phyloP scores from a whole-genome alignment of 1,284 basidiomycete genomes.

The Athelia sp. region DNA sequence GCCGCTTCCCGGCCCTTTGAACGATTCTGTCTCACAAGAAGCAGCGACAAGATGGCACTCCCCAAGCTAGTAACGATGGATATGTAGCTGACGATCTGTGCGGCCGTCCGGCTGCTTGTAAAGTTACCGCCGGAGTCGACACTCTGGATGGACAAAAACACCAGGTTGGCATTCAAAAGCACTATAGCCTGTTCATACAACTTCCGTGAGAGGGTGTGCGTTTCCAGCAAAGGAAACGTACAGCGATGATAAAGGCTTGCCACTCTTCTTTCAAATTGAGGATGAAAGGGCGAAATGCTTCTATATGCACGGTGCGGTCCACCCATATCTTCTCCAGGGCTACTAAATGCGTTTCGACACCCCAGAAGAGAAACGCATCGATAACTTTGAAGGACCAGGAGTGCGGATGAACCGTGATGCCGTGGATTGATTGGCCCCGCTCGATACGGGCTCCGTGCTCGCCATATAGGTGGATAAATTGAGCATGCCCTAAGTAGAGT shows the following conservation, averaged over 20 bases:
- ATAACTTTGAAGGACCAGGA: constrained; percentile 24
- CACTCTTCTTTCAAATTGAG: constrained; percentile 42
- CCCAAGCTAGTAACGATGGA: constrained; percentile 41
- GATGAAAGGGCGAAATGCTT: constrained; percentile 36
- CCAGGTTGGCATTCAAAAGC: constrained; percentile 38
- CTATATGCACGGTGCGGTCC: constrained; percentile 32
- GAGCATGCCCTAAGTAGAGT: constrained; percentile 20
- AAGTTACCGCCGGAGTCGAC: constrained; percentile 22
- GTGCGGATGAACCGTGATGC: constrained; percentile 8
- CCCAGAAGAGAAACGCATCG: constrained; percentile 33
- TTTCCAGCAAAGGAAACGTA: constrained; percentile 21
- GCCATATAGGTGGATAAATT: constrained; percentile 30
- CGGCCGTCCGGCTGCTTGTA: constrained; percentile 20
- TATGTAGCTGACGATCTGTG: constrained; percentile 40
- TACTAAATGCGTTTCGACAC: constrained; percentile 32
- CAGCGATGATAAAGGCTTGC: constrained; percentile 44
- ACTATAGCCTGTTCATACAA: constrained; percentile 31
- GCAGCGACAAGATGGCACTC: constrained; percentile 39
- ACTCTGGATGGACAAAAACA: constrained; percentile 39
- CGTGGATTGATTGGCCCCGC: constrained; percentile 27
- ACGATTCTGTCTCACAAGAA: constrained; percentile 34
- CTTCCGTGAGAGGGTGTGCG: neutral
- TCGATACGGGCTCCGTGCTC: constrained; percentile 28
- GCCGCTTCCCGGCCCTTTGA: constrained; percentile 30
- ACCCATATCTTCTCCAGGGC: constrained; percentile 32